Percentiles rank a stretch among this genome's conserved stretches.
phyloP scores from a whole-genome alignment of 2,329 filamentous ascomycete species.

The Chrysoporthe austroafricana region DNA sequence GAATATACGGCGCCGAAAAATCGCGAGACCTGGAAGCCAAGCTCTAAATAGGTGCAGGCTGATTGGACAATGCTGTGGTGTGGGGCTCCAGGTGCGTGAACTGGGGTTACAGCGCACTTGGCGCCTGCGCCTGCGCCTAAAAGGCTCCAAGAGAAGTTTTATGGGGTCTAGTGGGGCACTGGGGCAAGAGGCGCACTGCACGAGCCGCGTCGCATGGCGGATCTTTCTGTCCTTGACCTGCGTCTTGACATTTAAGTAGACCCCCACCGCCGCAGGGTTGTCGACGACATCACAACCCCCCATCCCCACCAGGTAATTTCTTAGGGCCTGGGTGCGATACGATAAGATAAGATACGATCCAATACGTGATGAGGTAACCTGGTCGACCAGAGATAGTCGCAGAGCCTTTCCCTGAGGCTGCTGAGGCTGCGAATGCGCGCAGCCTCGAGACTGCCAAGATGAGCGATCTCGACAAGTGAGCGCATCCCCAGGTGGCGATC shows the following conservation, averaged over 20 bases:
- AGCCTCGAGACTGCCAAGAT: conserved; percentile 18
- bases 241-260: not conserved
- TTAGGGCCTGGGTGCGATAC: not conserved
- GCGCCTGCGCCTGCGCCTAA: conserved; percentile 12
- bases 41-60: conserved; percentile 19
- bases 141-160: conserved; percentile 14
- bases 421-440: conserved; percentile 9
- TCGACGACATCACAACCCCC: not conserved
- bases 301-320: too few relatives aligned
- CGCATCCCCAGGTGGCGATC: conserved; percentile 30
- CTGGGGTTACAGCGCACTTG: not conserved
- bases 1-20: conserved; percentile 6
- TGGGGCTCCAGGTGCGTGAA: not conserved
- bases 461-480: conserved; percentile 64
- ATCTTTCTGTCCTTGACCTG: not conserved
- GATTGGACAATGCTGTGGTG: conserved; percentile 10
- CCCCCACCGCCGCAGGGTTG: not conserved
- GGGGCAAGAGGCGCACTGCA: conserved; percentile 13
- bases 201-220: not conserved
- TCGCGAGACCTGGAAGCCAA: conserved; percentile 11
- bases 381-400: conserved; percentile 12
- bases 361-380: conserved; percentile 17
- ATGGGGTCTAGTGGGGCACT: conserved; percentile 10
- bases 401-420: conserved; percentile 21
- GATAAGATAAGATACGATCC: not conserved